phyloP scores from a whole-genome alignment of 352 stramenopile species.

The Phytophthora foliorum region DNA sequence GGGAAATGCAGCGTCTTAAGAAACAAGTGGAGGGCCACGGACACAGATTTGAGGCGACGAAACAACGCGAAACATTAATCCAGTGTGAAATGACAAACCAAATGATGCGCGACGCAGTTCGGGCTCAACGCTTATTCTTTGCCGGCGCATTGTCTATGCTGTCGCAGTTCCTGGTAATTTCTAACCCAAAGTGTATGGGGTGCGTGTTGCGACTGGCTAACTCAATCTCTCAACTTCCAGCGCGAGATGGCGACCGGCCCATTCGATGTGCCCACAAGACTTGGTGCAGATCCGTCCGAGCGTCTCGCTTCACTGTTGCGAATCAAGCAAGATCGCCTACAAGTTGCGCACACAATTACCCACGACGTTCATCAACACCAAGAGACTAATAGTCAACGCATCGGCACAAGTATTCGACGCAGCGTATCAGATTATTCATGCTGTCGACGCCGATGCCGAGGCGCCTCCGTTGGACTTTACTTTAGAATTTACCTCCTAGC shows the following conservation, averaged over 20 bases:
- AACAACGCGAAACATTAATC: background rate
- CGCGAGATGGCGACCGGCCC: background rate
- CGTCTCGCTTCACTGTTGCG: conserved; percentile 10
- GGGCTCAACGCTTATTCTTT: background rate
- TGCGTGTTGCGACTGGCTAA: too few species aligned
- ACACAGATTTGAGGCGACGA: too few species aligned
- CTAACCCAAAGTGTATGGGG: too few species aligned
- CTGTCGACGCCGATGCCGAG: too few species aligned
- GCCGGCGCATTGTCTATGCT: background rate
- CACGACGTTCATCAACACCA: too few species aligned
- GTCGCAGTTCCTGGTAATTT: background rate
- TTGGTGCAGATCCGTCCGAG: conserved; percentile 1
- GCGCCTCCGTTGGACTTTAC: too few species aligned
- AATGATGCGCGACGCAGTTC: background rate
- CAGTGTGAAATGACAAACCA: background rate
- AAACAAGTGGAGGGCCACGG: too few species aligned
- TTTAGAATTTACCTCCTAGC: too few species aligned
- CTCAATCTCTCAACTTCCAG: background rate
- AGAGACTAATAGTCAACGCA: too few species aligned
- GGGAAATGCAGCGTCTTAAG: too few species aligned
- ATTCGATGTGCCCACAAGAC: conserved; percentile 16
- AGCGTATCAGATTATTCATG: too few species aligned
- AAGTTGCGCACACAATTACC: conserved; percentile 34
- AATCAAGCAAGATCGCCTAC: conserved; percentile 35
- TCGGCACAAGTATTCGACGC: too few species aligned